These are phyloP conservation scores for Mycosphaerella sp. DNA, from an alignment of 2,329 filamentous ascomycete species.

Conservation along the genomic window DNA sequence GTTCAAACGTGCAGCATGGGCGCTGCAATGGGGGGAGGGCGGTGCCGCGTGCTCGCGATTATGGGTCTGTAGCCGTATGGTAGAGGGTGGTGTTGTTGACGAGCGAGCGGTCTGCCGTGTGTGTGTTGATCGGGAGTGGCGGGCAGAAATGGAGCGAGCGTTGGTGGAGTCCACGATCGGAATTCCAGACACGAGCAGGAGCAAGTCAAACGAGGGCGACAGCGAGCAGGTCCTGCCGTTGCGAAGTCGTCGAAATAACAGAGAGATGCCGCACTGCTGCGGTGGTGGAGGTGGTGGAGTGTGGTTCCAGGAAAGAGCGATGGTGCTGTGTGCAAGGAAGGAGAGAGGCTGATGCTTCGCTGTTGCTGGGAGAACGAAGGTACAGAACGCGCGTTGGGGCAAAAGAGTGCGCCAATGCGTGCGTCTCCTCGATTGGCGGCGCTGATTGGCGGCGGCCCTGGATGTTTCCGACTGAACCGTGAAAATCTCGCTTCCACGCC, in stretches of 20 bases:
- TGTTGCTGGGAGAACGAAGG: constrained; percentile 30
- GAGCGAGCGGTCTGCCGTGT: background rate
- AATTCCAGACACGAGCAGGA: constrained; percentile 8
- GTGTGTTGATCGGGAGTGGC: background rate
- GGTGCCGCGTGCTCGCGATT: constrained; percentile 2
- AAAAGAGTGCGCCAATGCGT: constrained; percentile 23
- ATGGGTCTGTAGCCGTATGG: constrained; percentile 1
- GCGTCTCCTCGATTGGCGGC: constrained; percentile 19
- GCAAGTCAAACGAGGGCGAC: too few relatives aligned
- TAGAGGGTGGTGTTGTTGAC: background rate
- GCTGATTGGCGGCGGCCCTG: constrained; percentile 25
- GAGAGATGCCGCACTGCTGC: background rate
- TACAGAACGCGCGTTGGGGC: constrained; percentile 21
- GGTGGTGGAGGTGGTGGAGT: background rate
- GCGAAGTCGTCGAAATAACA: background rate
- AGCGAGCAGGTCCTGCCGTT: constrained; percentile 7
- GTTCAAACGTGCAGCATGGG: constrained; percentile 17
- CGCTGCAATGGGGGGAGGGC: constrained; percentile 7
- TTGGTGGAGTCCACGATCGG: constrained; percentile 5
- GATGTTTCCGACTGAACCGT: background rate
- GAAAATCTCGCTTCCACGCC: background rate
- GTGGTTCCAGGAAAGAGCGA: background rate
- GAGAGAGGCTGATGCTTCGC: constrained; percentile 14
- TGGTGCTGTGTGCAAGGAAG: constrained; percentile 1
- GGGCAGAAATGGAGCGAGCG: constrained; percentile 10